Conservation (phyloP, 768 basidiomycete species). For the Gloeopeniophorella convolvens region DNA sequence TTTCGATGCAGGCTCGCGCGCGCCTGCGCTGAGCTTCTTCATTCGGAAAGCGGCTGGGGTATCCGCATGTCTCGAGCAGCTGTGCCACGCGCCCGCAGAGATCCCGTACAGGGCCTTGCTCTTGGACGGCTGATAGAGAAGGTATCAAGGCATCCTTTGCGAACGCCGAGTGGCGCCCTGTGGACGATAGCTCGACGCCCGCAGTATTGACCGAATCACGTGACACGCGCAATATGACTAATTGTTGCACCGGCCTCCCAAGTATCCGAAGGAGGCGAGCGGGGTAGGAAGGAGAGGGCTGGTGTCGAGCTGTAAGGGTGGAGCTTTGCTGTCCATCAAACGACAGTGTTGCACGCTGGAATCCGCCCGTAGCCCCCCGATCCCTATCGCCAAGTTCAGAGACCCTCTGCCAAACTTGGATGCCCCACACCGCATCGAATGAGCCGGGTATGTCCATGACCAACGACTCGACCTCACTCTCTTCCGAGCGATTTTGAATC, state of each 20-base stretch:
- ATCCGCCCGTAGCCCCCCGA: neutral
- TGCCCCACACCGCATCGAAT: conserved; percentile 7
- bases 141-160: neutral
- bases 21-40: conserved; percentile 6
- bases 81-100: conserved; percentile 3
- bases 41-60: neutral
- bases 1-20: conserved; percentile 12
- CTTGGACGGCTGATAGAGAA: neutral
- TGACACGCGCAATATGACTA: too few relatives aligned
- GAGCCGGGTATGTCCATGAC: conserved; percentile 1
- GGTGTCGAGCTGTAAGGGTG: too few relatives aligned
- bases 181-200: too few relatives aligned
- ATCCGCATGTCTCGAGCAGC: conserved; percentile 4
- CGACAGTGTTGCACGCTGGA: neutral
- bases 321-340: neutral
- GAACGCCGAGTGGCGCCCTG: neutral
- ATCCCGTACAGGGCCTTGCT: neutral
- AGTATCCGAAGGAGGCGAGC: too few relatives aligned
- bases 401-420: neutral
- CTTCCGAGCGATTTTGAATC: neutral
- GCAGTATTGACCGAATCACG: too few relatives aligned
- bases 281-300: too few relatives aligned
- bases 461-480: neutral
- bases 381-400: neutral
- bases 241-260: too few relatives aligned